phyloP scores from a whole-genome alignment of 345 rosid genomes.

The Limnanthes douglasii region DNA sequence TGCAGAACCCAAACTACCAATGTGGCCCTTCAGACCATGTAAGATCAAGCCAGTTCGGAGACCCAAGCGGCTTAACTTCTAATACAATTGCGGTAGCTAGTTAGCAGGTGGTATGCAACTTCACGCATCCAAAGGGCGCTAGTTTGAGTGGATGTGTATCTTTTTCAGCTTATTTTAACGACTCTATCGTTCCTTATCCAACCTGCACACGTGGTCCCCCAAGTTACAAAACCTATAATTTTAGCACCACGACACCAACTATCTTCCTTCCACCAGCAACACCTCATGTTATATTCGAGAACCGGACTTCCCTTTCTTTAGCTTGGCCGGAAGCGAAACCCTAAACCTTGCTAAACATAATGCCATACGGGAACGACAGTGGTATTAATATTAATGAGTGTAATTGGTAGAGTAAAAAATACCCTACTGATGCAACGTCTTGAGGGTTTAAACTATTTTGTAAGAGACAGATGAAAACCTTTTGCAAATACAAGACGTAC shows the following conservation, averaged over 20 bases:
- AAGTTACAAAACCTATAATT: slow-evolving; percentile 27
- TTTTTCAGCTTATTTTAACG: slow-evolving; percentile 84
- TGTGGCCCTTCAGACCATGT: slow-evolving; percentile 83
- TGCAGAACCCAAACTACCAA: slow-evolving; percentile 72
- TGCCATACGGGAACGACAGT: slow-evolving; percentile 88
- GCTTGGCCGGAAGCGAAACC: slow-evolving; percentile 72
- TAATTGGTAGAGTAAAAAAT: slow-evolving; percentile 26
- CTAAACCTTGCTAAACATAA: slow-evolving; percentile 36
- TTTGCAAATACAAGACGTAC: slow-evolving; percentile 38
- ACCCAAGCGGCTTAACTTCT: slow-evolving; percentile 51
- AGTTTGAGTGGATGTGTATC: slow-evolving; percentile 80
- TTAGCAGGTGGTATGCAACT: slow-evolving; percentile 97
- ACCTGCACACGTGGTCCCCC: slow-evolving; percentile 96
- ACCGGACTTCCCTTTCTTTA: slow-evolving; percentile 37
- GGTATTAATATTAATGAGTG: slow-evolving; percentile 97
- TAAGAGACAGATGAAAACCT: slow-evolving; percentile 51
- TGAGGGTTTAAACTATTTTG: slow-evolving; percentile 68
- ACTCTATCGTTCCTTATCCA: slow-evolving; percentile 65
- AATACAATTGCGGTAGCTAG: slow-evolving; percentile 61
- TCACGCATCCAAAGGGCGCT: slow-evolving; percentile 51
- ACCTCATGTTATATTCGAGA: slow-evolving; percentile 74
- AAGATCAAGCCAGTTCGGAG: slow-evolving; percentile 61
- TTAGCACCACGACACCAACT: slow-evolving; percentile 60
- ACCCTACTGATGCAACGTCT: too few relatives aligned
- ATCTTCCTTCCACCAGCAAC: slow-evolving; percentile 71